Evolutionary conservation across 129 eudicot species (phyloP), one percentile per base, ranked within the genome.

Genomic region (Flaveria ramosissima): DNA sequence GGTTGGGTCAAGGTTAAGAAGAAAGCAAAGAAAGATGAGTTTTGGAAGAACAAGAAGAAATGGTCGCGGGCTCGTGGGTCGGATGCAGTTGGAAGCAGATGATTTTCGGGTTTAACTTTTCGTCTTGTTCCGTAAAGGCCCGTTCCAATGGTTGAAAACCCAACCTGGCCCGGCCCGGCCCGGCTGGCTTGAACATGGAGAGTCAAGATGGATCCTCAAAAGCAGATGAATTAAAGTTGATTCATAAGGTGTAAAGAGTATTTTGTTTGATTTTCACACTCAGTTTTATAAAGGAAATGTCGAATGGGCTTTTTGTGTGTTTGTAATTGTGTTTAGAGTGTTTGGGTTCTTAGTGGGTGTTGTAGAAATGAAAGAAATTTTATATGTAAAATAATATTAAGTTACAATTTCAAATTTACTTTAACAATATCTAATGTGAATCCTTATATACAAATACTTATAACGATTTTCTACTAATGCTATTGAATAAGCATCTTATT

Each of bases 21-120:
- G 83, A 91, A 85, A 77, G 83, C 89, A 50, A 91, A 94, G 85
- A 94, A 94, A 75, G 96, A 94, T 21, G 98, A 94, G 84, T 91
- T 94, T 67, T 93, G 98, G 98, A 93, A 93, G 82, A 83, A 86
- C 57, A 89, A 83, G 82, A 89, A 83, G 84, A 86, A 78, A 30
- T 79, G 88, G 74, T 39, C 87, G 47, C 74, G 87, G 68, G 63
- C 36, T 72, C 36, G 79, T 59, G 90, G 85, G 41, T 70, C 85
- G 6, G 73, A 73, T 64, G 39, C 73, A 42, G 83, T 59, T 83
- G 79, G 68, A 24, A 65, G 71, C 51, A 51, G 81, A 76, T 74
- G 71, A 79, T 62, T 70, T 46, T 45, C 1, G 17, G 63, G 51
- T 68, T 62, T 59, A 69, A 68, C 53, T 32, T 84, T 16, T 45